Evolutionary conservation across 208 protist genomes (phyloP).

Genomic region (Phytomonas francai): DNA sequence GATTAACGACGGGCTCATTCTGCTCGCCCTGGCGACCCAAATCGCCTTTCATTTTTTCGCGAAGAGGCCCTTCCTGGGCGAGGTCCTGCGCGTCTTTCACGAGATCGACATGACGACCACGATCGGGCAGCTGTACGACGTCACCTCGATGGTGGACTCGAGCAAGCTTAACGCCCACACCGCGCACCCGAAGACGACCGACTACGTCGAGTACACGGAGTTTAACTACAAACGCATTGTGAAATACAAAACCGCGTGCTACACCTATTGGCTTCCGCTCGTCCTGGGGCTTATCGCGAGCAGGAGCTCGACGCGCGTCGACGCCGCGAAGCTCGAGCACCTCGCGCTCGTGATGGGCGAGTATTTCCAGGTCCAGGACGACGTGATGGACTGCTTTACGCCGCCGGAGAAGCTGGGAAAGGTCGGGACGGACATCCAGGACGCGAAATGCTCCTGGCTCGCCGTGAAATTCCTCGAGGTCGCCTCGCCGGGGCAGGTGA

Average conservation of each 20-base stretch:
- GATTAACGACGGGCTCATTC: slow-evolving; percentile 95
- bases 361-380: slow-evolving; percentile 97
- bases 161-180: slow-evolving; percentile 77
- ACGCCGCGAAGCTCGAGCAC: slow-evolving; percentile 51
- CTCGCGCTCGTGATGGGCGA: slow-evolving; percentile 93
- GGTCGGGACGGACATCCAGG: slow-evolving; percentile 97
- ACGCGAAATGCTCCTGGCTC: slow-evolving; percentile 97
- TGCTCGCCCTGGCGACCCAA: slow-evolving; percentile 88
- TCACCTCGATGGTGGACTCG: slow-evolving; percentile 88
- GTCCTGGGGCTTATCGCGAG: slow-evolving; percentile 91
- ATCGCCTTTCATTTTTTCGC: slow-evolving; percentile 92
- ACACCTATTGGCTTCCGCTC: slow-evolving; percentile 96
- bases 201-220: slow-evolving; percentile 82
- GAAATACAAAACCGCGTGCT: slow-evolving; percentile 97
- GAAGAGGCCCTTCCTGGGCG: slow-evolving; percentile 67
- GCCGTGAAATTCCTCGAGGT: slow-evolving; percentile 81
- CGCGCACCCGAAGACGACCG: slow-evolving; percentile 48
- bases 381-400: slow-evolving; percentile 97
- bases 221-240: slow-evolving; percentile 92
- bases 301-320: slow-evolving; percentile 43
- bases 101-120: slow-evolving; percentile 91
- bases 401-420: slow-evolving; percentile 94
- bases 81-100: slow-evolving; percentile 91
- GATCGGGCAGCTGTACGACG: slow-evolving; percentile 95
- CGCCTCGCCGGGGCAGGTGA: slow-evolving; percentile 41